Evolutionary conservation across 1,284 basidiomycete genomes (phyloP).

Genomic region (Rhodotorula sp.): DNA sequence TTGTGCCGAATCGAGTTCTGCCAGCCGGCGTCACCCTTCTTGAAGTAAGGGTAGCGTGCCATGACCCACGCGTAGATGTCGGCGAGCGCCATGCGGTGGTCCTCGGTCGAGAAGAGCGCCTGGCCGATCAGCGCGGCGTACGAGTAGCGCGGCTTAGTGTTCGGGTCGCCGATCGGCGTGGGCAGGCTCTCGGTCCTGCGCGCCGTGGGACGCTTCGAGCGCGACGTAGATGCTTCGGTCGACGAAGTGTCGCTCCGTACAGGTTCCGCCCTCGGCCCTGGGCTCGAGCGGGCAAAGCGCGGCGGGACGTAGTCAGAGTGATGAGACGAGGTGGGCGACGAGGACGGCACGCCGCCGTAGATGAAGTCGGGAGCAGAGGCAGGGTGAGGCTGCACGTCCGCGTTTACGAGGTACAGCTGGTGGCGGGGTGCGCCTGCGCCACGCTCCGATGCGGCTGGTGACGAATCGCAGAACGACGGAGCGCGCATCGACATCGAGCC

Average conservation of each 20-base stretch:
- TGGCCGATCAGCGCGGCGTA: conserved; percentile 96
- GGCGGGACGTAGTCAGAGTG: conserved; percentile 31
- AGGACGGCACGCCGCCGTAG: conserved; percentile 33
- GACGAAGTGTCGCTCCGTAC: conserved; percentile 7
- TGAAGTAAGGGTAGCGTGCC: conserved; percentile 89
- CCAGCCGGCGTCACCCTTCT: conserved; percentile 78
- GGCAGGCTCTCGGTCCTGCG: conserved; percentile 12
- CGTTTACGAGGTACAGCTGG: neutral
- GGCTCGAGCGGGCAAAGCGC: conserved; percentile 29
- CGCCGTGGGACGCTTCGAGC: conserved; percentile 12
- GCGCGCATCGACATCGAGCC: conserved; percentile 33
- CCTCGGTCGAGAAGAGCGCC: conserved; percentile 80
- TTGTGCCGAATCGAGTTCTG: conserved; percentile 94
- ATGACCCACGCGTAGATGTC: conserved; percentile 97
- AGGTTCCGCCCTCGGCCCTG: conserved; percentile 16
- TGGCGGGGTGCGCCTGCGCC: conserved; percentile 7
- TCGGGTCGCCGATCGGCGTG: neutral
- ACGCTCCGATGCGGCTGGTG: conserved; percentile 31
- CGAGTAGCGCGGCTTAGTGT: conserved; percentile 73
- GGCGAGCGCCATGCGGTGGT: conserved; percentile 82
- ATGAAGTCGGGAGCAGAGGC: conserved; percentile 37
- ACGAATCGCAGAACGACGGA: conserved; percentile 43
- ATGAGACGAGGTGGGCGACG: conserved; percentile 31
- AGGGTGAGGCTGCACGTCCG: conserved; percentile 17
- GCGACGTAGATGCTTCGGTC: neutral